Conservation (phyloP, 177 flowering plant species). For the Vitis hybrid region DNA sequence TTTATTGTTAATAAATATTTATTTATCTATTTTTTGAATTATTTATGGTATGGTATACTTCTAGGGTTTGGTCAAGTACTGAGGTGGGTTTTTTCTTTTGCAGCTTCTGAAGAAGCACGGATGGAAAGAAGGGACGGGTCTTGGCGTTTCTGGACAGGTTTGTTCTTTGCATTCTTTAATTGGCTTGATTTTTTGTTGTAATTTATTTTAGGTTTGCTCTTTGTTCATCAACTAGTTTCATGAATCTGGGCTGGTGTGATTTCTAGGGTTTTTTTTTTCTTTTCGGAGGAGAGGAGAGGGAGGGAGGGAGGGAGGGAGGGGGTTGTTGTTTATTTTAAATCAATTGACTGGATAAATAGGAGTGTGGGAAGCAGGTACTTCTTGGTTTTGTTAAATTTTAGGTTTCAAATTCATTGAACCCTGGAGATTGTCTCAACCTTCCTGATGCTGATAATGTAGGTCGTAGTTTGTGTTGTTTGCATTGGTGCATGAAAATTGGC, state of each 20-base stretch:
- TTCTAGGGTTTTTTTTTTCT: too few relatives aligned
- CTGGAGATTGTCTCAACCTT: too few relatives aligned
- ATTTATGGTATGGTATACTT: background rate
- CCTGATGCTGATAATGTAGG: too few relatives aligned
- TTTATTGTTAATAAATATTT: background rate
- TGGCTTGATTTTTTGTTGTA: background rate
- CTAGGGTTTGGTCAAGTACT: background rate
- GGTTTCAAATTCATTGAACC: too few relatives aligned
- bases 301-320: too few relatives aligned
- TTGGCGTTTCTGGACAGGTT: constrained; percentile 70
- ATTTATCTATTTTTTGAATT: background rate
- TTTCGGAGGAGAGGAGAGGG: too few relatives aligned
- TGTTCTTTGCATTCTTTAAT: background rate
- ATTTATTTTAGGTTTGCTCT: background rate
- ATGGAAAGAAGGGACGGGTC: constrained; percentile 85
- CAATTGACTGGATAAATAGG: too few relatives aligned
- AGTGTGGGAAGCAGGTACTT: too few relatives aligned
- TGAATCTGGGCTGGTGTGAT: too few relatives aligned
- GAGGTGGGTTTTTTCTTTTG: background rate
- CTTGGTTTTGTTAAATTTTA: background rate
- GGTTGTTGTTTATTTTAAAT: too few relatives aligned
- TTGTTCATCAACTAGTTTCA: background rate
- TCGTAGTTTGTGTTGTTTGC: too few relatives aligned
- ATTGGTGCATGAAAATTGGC: too few relatives aligned
- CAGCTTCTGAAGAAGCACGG: constrained; percentile 79